Conservation (phyloP, 2,329 filamentous ascomycete species). For the Ramularia collo-cygni region DNA sequence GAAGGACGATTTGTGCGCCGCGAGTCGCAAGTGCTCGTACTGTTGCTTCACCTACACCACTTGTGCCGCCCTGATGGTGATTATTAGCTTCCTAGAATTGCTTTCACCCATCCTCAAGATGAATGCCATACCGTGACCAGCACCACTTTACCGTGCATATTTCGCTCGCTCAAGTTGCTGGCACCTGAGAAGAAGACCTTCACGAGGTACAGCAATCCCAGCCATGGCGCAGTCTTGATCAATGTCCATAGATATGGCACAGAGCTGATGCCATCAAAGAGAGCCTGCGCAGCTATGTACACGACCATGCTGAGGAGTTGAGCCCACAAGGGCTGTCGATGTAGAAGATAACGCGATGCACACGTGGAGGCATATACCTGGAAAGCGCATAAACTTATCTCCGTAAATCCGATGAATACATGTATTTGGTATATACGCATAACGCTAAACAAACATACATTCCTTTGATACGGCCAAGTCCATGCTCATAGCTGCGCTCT, state of each 20-base stretch:
- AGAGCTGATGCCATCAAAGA: constrained; percentile 49
- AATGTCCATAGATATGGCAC: constrained; percentile 32
- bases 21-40: constrained; percentile 67
- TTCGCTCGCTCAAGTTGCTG: constrained; percentile 65
- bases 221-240: constrained; percentile 47
- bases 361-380: too few relatives aligned
- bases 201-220: constrained; percentile 48
- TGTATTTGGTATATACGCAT: too few relatives aligned
- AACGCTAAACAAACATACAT: too few relatives aligned
- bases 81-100: constrained; percentile 13
- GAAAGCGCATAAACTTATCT: too few relatives aligned
- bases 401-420: too few relatives aligned
- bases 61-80: constrained; percentile 71
- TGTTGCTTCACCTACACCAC: constrained; percentile 77
- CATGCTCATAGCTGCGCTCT: constrained; percentile 20
- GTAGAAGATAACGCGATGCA: neutral
- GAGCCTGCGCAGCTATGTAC: constrained; percentile 49
- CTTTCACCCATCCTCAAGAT: neutral
- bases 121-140: constrained; percentile 66
- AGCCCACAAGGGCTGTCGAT: constrained; percentile 4
- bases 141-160: constrained; percentile 89
- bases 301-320: constrained; percentile 49
- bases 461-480: too few relatives aligned
- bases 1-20: constrained; percentile 83
- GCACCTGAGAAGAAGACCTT: constrained; percentile 77